Base-by-base conservation (phyloP, 257 asterid species). In the Thymus quinquecostatus region DNA sequence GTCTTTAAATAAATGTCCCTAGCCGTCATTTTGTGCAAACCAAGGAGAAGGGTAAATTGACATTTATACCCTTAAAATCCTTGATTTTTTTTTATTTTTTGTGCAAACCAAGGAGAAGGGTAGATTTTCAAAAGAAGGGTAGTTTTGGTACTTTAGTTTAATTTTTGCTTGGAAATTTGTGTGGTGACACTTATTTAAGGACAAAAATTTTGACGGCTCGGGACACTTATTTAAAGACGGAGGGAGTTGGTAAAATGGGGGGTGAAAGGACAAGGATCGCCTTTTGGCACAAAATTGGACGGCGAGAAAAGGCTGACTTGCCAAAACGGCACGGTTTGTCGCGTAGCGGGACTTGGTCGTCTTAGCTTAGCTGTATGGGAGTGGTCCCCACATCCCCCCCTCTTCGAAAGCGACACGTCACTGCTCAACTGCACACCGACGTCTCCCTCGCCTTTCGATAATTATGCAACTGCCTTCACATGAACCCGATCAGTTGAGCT, bases 241-340 rank as follows among this genome's bases (percentile, higher is more conserved):
- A 21, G 21, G 21, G 21, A 53, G 34, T 3, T 12, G 2, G 75
- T 71, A 68, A 33, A 38, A 21, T 8, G 1, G 4, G 10, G 34
- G 1, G 21, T 21, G 21, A 29, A 0, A 4, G 8, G 60, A 11
- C 69, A 48, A 21, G 36, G 32, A 7, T 29, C 30, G 54, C 2
- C 29, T 41, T 49, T 29, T 6, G 29, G 8, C 47, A 55, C 45
- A 33, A 72, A 10, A 14, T 4, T 55, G 63, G 76, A 32, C 73
- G 68, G 72, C 72, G 45, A 4, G 13, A 60, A 38, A 44, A 29
- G 8, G 64, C 41, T 60, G 79, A 81, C 68, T 13, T 10, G 27
- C 45, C 72, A 59, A 89, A 88, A 87, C 85, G 93, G 78, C 29
- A 0, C 14, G 5, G 55, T 89, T 89, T 89, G 93, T 81, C 78